phyloP scores from a whole-genome alignment of 371 early-diverging fungal species.

The Rozella allomycis region DNA sequence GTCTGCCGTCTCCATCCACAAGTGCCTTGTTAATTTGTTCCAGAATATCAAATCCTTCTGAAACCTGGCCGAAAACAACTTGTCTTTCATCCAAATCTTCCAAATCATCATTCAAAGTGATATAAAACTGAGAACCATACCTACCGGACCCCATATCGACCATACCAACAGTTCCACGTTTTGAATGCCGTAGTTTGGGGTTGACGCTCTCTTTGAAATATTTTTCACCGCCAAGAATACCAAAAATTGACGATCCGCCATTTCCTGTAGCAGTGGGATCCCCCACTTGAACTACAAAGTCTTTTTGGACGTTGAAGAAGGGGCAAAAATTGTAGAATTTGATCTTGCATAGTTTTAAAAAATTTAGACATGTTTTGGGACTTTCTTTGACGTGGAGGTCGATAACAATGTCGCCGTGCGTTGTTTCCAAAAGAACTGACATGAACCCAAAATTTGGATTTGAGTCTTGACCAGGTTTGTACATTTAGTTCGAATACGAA shows the following conservation, averaged over 20 bases:
- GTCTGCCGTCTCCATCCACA: conserved; percentile 49
- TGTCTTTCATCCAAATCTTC: conserved; percentile 90
- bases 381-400: conserved; percentile 58
- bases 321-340: conserved; percentile 69
- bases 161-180: conserved; percentile 64
- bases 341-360: conserved; percentile 76
- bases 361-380: conserved; percentile 56
- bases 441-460: conserved; percentile 33
- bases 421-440: conserved; percentile 63
- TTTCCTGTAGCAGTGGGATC: conserved; percentile 60
- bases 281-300: conserved; percentile 70
- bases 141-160: conserved; percentile 2
- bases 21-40: conserved; percentile 51
- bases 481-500: too few species aligned
- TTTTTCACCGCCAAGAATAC: conserved; percentile 28
- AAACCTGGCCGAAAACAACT: conserved; percentile 88
- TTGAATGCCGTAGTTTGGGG: conserved; percentile 61
- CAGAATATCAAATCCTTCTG: conserved; percentile 75
- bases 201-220: conserved; percentile 56
- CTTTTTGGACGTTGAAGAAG: conserved; percentile 23
- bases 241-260: conserved; percentile 52
- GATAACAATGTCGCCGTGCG: conserved; percentile 78
- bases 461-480: too few species aligned
- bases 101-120: conserved; percentile 60
- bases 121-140: conserved; percentile 80